Percentiles rank a stretch among this genome's conserved stretches.
These are phyloP conservation scores for Apiospora pterosperma DNA, from an alignment of 2,329 filamentous ascomycete species.

Conservation along the genomic window DNA sequence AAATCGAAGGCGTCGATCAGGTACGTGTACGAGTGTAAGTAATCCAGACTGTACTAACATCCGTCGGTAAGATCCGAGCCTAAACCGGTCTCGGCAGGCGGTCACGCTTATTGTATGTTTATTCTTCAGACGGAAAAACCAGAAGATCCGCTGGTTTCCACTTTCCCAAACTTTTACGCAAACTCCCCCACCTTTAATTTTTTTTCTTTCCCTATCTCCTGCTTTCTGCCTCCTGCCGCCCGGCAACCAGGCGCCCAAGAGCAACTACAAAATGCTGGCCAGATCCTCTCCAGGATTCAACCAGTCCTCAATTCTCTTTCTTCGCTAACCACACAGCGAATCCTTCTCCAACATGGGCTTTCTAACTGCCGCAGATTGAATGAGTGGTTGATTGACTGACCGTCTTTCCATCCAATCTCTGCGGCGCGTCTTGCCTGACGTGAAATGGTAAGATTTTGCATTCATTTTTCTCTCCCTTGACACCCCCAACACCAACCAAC, in stretches of 20 bases:
- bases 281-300: background rate
- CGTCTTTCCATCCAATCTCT: background rate
- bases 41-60: background rate
- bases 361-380: background rate
- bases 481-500: background rate
- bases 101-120: background rate
- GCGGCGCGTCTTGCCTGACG: slow-evolving; percentile 1
- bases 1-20: background rate
- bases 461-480: background rate
- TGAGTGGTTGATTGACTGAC: background rate
- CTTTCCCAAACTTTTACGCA: background rate
- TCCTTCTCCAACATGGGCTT: background rate
- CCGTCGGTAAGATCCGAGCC: background rate
- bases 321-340: background rate
- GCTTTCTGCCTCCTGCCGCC: background rate
- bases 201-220: background rate
- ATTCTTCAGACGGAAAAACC: background rate
- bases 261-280: slow-evolving; percentile 1
- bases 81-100: background rate
- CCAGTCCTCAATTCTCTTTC: background rate
- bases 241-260: background rate
- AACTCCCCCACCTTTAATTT: background rate
- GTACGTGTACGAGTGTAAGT: no score
- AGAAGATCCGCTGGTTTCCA: background rate
- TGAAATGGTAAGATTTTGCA: slow-evolving; percentile 1